phyloP scores from a whole-genome alignment of 371 early-diverging fungal genomes.

The Funneliformis caledonium region DNA sequence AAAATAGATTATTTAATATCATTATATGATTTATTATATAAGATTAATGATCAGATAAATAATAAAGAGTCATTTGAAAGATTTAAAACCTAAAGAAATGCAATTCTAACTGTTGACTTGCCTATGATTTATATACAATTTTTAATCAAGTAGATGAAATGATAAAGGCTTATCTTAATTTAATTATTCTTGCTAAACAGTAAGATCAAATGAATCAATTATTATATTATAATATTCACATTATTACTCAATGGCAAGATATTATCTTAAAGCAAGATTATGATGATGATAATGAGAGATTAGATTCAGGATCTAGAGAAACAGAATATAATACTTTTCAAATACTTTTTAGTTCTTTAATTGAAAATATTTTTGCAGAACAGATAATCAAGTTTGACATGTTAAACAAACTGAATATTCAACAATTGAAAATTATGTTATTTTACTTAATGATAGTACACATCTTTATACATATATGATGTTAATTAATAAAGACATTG shows the following conservation, averaged over 20 bases:
- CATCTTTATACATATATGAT: neutral
- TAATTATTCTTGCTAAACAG: neutral
- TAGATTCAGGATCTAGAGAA: neutral
- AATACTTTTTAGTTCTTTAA: neutral
- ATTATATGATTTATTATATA: neutral
- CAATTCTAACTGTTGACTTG: neutral
- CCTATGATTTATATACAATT: neutral
- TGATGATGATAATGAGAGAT: neutral
- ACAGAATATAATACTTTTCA: neutral
- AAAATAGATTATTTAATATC: neutral
- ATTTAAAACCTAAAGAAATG: neutral
- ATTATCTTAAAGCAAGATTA: neutral
- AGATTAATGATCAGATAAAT: neutral
- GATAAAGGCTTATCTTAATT: neutral
- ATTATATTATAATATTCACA: neutral
- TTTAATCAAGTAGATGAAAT: neutral
- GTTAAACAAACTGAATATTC: neutral
- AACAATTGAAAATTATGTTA: neutral
- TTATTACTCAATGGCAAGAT: neutral
- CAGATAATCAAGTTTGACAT: neutral
- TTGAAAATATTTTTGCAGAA: neutral
- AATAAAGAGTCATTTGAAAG: neutral
- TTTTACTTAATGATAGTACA: neutral
- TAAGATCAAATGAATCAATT: neutral
- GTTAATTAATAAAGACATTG: no score